Base-by-base conservation (phyloP, 805 yeast species). In the Starmerella potacharoeniae region DNA sequence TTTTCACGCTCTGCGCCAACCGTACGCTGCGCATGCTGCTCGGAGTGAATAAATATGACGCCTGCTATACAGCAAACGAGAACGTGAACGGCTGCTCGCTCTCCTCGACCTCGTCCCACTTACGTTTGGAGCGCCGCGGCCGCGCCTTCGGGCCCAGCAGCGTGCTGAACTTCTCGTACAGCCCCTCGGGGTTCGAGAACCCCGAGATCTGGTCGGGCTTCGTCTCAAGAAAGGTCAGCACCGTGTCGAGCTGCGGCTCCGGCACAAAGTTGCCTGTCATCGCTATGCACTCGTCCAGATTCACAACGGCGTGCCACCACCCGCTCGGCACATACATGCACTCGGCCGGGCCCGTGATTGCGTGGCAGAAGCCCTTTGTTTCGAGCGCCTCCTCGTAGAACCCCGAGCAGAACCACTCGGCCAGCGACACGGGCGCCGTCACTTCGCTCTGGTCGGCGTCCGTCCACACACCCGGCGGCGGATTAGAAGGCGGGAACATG, bases 281-380 rank as follows among this genome's bases (percentile, higher is more conserved):
- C 0, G 96, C 97, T 17, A 89, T 81, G 43, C 66, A 57, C 31
- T 65, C 68, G 65, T 84, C 88, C 11, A 89, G 64, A 63, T 89
- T 89, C n/a, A 89, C 86, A 34, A 90, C 97, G 48, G 82, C 73
- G 72, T 89, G 97, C 97, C 97, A 89, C 97, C 97, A 89, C 0
- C 95, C 95, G n/a, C 89, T 77, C 3, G 97, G 97, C 7, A 89
- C 97, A 66, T 84, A 80, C 75, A 88, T 78, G 57, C 88, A 83
- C 66, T 90, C 95, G 6, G 90, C 91, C 0, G 88, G 84, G 60
- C 79, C 80, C 0, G 95, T 84, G 13, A 89, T 73, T 0, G 87
- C 93, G 22, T 89, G 79, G 22, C 74, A 65, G 61, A 86, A 83
- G 28, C 76, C 74, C 43, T 66, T 60, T 2, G 52, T n/a, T 7